A percentile compares a stretch with the other conserved stretches of the same genome.
phyloP scores from a whole-genome alignment of 73 alveolate species.

The Uronychia binucleata region DNA sequence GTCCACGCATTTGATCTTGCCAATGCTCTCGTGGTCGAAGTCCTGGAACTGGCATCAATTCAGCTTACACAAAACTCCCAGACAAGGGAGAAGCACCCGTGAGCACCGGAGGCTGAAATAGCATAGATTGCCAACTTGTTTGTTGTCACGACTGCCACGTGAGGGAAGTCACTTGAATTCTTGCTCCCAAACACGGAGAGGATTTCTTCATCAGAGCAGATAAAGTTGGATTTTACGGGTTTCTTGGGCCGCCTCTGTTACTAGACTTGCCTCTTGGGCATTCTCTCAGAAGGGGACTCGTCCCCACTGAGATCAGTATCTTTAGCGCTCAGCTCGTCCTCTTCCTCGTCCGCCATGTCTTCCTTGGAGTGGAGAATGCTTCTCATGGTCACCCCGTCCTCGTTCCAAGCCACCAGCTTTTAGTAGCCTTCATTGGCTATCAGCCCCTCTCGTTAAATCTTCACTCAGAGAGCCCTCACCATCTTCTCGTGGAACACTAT shows the following conservation, averaged over 20 bases:
- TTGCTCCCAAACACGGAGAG: not conserved
- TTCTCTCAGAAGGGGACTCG: not conserved
- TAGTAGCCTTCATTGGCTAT: not conserved
- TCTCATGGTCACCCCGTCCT: not conserved
- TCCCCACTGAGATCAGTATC: not conserved
- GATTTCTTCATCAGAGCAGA: not conserved
- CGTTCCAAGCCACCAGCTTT: not conserved
- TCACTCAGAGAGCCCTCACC: not conserved
- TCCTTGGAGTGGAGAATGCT: not conserved
- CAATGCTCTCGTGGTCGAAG: not conserved
- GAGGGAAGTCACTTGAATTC: not conserved
- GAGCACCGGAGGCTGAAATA: not conserved
- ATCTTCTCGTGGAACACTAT: not conserved
- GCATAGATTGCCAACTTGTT: not conserved
- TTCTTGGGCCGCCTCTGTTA: not conserved
- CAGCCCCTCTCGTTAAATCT: not conserved
- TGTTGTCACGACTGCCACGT: not conserved
- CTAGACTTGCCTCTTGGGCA: not conserved
- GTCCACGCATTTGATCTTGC: not conserved
- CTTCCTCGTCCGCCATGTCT: not conserved
- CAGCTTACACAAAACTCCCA: not conserved
- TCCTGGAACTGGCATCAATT: not conserved
- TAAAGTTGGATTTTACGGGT: not conserved
- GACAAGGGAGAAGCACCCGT: not conserved
- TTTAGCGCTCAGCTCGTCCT: not conserved